Percentiles rank a stretch among this genome's conserved stretches.
These are phyloP conservation scores for Adenanthera pavonina DNA, from an alignment of 306 rosid species.

Conservation along the genomic window DNA sequence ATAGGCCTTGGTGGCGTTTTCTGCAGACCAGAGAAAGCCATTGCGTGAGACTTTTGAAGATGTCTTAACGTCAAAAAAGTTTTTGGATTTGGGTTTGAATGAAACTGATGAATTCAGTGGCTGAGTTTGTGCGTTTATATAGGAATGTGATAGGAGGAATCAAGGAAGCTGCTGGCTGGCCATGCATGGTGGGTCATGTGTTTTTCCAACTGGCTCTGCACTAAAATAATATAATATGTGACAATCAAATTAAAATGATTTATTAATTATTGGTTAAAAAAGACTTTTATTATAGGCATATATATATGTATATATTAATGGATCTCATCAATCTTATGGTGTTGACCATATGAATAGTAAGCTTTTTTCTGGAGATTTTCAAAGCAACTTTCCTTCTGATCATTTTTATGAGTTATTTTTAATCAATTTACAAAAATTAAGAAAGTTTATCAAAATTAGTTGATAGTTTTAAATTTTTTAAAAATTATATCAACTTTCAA, in stretches of 20 bases:
- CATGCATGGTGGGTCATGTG: constrained; percentile 49
- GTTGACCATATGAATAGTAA: too few species aligned
- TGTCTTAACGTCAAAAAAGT: neutral
- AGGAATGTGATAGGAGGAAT: constrained; percentile 10
- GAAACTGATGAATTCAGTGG: constrained; percentile 12
- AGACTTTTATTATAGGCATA: too few species aligned
- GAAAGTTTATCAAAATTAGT: too few species aligned
- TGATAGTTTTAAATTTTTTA: too few species aligned
- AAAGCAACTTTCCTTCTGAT: too few species aligned
- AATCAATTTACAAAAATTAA: too few species aligned
- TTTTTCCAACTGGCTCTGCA: constrained; percentile 44
- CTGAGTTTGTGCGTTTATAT: constrained; percentile 24
- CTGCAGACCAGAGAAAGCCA: constrained; percentile 94
- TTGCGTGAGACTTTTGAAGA: constrained; percentile 10
- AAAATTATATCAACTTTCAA: too few species aligned
- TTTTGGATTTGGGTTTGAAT: neutral
- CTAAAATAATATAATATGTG: neutral
- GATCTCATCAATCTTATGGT: too few species aligned
- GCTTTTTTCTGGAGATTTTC: too few species aligned
- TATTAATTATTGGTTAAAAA: neutral
- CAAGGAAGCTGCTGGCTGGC: constrained; percentile 5
- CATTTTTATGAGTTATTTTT: too few species aligned
- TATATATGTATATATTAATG: too few species aligned
- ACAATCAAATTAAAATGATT: neutral
- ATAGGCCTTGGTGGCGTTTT: constrained; percentile 94